Evolutionary conservation across 1,284 basidiomycete genomes (phyloP), one percentile per base, ranked within the genome.

Genomic region (Sporisorium graminicola): DNA sequence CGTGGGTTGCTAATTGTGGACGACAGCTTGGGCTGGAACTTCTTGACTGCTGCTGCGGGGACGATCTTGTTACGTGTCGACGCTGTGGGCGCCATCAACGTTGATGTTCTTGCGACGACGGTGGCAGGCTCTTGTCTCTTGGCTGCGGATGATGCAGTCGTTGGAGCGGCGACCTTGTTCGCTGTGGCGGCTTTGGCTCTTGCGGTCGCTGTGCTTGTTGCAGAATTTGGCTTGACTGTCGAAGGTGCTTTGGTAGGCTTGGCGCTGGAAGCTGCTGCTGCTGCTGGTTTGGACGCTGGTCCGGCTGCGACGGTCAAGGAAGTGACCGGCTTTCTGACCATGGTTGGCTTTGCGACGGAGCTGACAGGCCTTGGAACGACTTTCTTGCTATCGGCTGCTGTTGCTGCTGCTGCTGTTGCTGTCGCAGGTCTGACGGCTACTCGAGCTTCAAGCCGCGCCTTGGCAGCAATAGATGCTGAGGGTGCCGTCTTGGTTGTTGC

Each of bases 61-160:
- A 70, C 65, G 27, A 74, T 47, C 44, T 69, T 69, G 66, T 66
- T 66, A 27, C 72, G 72, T n/a, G 65, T 62, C 42, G 72, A 74
- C 0, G 63, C 72, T 16, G 72, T 74, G 14, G 66, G 54, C 16
- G 72, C 72, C 10, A 63, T 69, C 3, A 65, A 55, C 0, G 44
- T 59, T 14, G 72, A 74, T 14, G 65, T 33, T 13, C 54, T 6
- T 6, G 57, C 27, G 16, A 27, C 22, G 29, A 20, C 22, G 27
- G 22, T 8, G n/a, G n/a, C n/a, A n/a, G n/a, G n/a, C 18, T 47
- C 24, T 22, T 49, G 20, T 33, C 52, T 57, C 53, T 66, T 61
- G 12, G 16, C 43, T 13, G 43, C 49, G 2, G 35, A 18, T 3
- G 24, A 1, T 7, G 40, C 40, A 9, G 29, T 29, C 6, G 58